phyloP scores from a whole-genome alignment of 257 asterid genomes.

The Solanum lycopersicoides region DNA sequence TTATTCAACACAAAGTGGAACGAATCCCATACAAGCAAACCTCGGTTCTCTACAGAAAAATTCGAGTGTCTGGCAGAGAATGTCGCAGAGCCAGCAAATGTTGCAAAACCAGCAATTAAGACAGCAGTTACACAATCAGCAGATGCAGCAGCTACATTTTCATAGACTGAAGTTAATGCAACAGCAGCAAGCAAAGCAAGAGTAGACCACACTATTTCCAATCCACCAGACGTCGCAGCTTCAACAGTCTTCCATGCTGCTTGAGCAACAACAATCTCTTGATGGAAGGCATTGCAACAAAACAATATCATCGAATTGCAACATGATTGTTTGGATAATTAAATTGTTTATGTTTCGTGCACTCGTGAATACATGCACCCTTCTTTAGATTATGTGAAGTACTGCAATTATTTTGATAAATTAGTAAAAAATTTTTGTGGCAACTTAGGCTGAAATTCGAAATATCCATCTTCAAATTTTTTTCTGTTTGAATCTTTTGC shows the following conservation, averaged over 20 bases:
- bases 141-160: constrained; percentile 36
- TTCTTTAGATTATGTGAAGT: too few species aligned
- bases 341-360: too few species aligned
- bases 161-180: constrained; percentile 57
- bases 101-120: background rate
- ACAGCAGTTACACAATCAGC: background rate
- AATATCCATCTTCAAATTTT: too few species aligned
- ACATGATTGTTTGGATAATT: background rate
- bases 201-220: constrained; percentile 35
- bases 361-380: too few species aligned
- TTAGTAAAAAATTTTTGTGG: too few species aligned
- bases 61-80: background rate
- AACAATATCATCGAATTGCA: too few species aligned
- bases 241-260: constrained; percentile 20
- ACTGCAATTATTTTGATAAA: too few species aligned
- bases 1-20: constrained; percentile 48
- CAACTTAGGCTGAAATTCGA: background rate
- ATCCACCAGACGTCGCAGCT: constrained; percentile 52
- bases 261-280: too few species aligned
- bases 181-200: constrained; percentile 45
- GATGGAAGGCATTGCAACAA: background rate
- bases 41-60: constrained; percentile 34
- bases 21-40: constrained; percentile 47
- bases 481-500: background rate
- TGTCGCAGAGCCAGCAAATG: background rate